Conservation (phyloP, 2,329 filamentous ascomycete genomes). For the Penicillium sumatraense region DNA sequence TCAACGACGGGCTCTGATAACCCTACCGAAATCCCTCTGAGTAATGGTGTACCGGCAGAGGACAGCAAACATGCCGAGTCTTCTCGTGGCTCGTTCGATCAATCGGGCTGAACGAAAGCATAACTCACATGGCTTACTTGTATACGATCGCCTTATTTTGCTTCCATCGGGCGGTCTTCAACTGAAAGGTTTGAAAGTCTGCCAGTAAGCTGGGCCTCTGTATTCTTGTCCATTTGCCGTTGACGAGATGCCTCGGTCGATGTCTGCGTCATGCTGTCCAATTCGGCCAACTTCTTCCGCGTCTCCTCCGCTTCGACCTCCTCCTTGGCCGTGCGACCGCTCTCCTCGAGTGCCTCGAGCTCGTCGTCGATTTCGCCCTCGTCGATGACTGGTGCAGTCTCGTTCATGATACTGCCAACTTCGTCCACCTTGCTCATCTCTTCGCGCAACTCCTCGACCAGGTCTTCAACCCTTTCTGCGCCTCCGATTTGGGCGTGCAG, state of each 20-base stretch:
- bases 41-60: slow-evolving; percentile 6
- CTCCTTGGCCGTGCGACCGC: slow-evolving; percentile 54
- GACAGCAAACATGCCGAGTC: slow-evolving; percentile 2
- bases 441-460: slow-evolving; percentile 75
- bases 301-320: slow-evolving; percentile 56
- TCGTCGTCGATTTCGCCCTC: slow-evolving; percentile 88
- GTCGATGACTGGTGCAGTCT: slow-evolving; percentile 66
- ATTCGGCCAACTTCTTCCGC: slow-evolving; percentile 54
- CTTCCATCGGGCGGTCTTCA: slow-evolving; percentile 34
- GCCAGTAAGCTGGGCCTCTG: slow-evolving; percentile 41
- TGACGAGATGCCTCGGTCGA: slow-evolving; percentile 45
- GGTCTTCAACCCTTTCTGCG: slow-evolving; percentile 72
- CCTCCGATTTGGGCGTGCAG: slow-evolving; percentile 81
- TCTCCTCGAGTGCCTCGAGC: slow-evolving; percentile 73
- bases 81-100: background rate
- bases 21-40: slow-evolving; percentile 1
- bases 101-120: slow-evolving; percentile 12
- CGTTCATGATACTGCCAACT: slow-evolving; percentile 75
- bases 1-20: background rate
- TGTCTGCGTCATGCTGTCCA: slow-evolving; percentile 47
- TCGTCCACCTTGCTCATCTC: slow-evolving; percentile 85
- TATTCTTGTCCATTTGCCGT: slow-evolving; percentile 28
- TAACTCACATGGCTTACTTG: background rate
- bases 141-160: slow-evolving; percentile 21
- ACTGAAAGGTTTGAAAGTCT: slow-evolving; percentile 48